Percentiles rank a stretch among this genome's conserved stretches.
Evolutionary conservation across 495 filamentous ascomycete species (phyloP).

Genomic region (Neurospora sp.): DNA sequence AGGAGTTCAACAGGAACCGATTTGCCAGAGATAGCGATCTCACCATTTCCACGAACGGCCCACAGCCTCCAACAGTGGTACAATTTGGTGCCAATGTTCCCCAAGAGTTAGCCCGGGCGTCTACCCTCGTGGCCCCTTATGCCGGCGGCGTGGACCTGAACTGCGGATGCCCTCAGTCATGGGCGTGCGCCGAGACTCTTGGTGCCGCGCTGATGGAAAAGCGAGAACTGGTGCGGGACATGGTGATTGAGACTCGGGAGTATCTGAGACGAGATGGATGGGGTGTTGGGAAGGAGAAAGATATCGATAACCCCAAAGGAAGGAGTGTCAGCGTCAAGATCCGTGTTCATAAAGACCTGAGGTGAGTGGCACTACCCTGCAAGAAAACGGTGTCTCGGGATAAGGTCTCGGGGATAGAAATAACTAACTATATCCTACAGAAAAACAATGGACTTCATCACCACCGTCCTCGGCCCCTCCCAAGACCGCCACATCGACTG

Average conservation of each 20-base stretch:
- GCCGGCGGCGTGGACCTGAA: constrained; percentile 56
- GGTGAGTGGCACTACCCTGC: constrained; percentile 12
- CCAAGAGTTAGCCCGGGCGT: constrained; percentile 48
- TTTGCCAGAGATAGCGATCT: constrained; percentile 49
- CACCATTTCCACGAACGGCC: constrained; percentile 27
- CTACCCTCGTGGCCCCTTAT: constrained; percentile 48
- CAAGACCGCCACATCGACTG: constrained; percentile 43
- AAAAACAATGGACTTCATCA: constrained; percentile 39
- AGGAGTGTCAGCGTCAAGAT: constrained; percentile 56
- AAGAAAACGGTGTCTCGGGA: not conserved
- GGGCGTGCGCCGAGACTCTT: constrained; percentile 52
- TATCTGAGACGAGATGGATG: constrained; percentile 35
- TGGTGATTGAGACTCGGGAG: constrained; percentile 42
- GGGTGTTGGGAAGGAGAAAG: constrained; percentile 27
- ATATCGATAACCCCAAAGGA: constrained; percentile 22
- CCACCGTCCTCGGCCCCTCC: constrained; percentile 36
- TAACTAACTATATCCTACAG: constrained; percentile 5
- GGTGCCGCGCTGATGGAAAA: constrained; percentile 54
- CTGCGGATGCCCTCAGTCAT: constrained; percentile 60
- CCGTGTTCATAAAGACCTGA: constrained; percentile 49
- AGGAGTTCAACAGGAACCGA: constrained; percentile 54
- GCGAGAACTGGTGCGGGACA: constrained; percentile 47
- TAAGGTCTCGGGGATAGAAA: not conserved
- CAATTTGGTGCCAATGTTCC: constrained; percentile 51
- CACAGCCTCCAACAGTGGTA: constrained; percentile 48